Base-by-base conservation (phyloP, 345 rosid species). In the Gossypium mustelinum region DNA sequence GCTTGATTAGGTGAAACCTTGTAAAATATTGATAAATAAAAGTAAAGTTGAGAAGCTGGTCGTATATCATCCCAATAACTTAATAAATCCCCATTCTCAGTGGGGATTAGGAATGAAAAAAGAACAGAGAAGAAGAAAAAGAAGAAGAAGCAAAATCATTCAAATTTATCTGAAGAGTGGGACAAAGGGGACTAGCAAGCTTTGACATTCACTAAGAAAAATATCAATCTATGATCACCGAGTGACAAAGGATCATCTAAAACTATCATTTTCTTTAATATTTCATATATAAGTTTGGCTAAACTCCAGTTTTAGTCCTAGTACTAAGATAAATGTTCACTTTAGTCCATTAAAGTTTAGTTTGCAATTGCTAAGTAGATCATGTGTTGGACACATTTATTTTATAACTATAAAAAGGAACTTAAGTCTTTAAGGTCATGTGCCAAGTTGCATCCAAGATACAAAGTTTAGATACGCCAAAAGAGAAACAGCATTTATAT, bases 21-120 rank as follows among this genome's bases (percentile, higher is more conserved):
- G 12, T 25, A 72, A 57, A 60, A 66, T 47, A 54, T 52, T 68
- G 52, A 27, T 72, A 34, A 63, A 43, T 29, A 74, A 17, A 48
- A 65, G 54, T 9, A 70, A 45, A 76, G 65, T 73, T 18, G 34
- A 57, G 59, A 76, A 81, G 48, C 62, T 61, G n/a, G n/a, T 70
- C 74, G 44, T 69, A 68, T 68, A 25, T 16, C 50, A 8, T 25
- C 44, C 29, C 43, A 69, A 69, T 51, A 25, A 25, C 13, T 69
- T 44, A 69, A 69, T 11, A 50, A 69, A 27, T 5, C 16, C 44
- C 59, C 44, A 27, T 25, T 22, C 44, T 68, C 16, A 3, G 34
- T 47, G 71, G 39, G 54, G 18, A 68, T 47, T n/a, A 22, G 12
- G 54, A 67, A 65, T 44, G 70, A 43, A 43, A 44, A 65, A 22